Percentiles rank a stretch among this genome's conserved stretches.
Evolutionary conservation across 495 filamentous ascomycete species (phyloP).

Genomic region (Neohortaea acidophila): DNA sequence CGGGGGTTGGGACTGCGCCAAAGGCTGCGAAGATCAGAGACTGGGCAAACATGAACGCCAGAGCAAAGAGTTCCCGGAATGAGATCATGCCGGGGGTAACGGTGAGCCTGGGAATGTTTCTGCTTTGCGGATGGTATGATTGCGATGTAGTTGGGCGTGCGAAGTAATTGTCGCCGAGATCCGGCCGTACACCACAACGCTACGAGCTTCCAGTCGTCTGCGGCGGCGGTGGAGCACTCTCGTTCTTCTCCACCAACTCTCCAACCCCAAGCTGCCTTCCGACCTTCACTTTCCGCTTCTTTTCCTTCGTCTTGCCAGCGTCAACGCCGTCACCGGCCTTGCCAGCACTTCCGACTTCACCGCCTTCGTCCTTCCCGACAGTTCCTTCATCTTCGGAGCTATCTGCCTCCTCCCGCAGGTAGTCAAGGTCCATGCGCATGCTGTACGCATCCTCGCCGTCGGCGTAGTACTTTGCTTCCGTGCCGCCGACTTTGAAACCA

Average conservation of each 20-base stretch:
- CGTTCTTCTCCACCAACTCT: conserved; percentile 53
- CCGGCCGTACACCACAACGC: too few relatives aligned
- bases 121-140: too few relatives aligned
- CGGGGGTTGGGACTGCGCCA: too few relatives aligned
- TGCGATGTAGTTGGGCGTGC: too few relatives aligned
- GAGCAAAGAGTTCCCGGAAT: too few relatives aligned
- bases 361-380: conserved; percentile 26
- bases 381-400: conserved; percentile 35
- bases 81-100: too few relatives aligned
- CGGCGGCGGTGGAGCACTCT: not conserved
- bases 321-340: conserved; percentile 26
- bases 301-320: conserved; percentile 30
- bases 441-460: conserved; percentile 93
- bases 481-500: conserved; percentile 77
- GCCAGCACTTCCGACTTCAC: conserved; percentile 23
- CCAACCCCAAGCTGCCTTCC: conserved; percentile 67
- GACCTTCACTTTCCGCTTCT: conserved; percentile 55
- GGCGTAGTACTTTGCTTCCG: conserved; percentile 90
- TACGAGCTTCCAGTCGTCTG: not conserved
- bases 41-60: too few relatives aligned
- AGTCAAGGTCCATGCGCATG: conserved; percentile 73
- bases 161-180: too few relatives aligned
- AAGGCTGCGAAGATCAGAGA: too few relatives aligned
- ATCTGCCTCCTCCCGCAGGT: conserved; percentile 35
- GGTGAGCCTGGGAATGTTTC: too few relatives aligned